Conservation (phyloP, 352 stramenopile genomes). For the Pythium grandisporangium region DNA sequence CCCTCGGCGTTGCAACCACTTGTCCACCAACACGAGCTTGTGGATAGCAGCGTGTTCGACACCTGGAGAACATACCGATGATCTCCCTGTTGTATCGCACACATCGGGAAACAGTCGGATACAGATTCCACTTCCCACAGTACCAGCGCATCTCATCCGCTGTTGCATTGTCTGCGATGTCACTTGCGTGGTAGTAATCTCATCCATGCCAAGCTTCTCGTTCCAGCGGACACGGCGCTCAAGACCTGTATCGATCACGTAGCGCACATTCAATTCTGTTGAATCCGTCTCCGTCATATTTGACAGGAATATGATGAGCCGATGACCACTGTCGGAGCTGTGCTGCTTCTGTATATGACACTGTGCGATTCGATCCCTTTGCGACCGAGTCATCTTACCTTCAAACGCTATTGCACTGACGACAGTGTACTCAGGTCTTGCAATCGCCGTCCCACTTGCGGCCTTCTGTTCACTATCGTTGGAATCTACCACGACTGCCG, state of each 20-base stretch:
- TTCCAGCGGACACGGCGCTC: slow-evolving; percentile 19
- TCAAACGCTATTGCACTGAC: slow-evolving; percentile 13
- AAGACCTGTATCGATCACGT: slow-evolving; percentile 20
- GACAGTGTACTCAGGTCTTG: no score
- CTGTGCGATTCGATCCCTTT: slow-evolving; percentile 14
- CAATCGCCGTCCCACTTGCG: no score
- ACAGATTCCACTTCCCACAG: slow-evolving; percentile 13
- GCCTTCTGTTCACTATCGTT: background rate
- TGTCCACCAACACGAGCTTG: slow-evolving; percentile 17
- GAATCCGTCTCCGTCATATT: slow-evolving; percentile 21
- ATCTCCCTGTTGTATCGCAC: background rate
- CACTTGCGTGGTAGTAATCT: slow-evolving; percentile 15
- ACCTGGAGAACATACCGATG: slow-evolving; percentile 1
- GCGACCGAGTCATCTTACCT: slow-evolving; percentile 8
- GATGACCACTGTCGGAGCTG: slow-evolving; percentile 1
- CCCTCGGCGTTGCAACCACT: slow-evolving; percentile 7
- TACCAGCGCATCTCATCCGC: slow-evolving; percentile 12
- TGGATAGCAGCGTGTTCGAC: slow-evolving; percentile 16
- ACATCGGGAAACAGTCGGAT: slow-evolving; percentile 10
- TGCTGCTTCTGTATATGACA: no score
- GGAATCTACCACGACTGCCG: background rate
- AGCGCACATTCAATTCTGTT: slow-evolving; percentile 18
- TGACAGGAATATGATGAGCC: slow-evolving; percentile 15
- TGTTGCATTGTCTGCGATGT: slow-evolving; percentile 14
- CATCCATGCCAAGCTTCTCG: slow-evolving; percentile 11